Conservation (phyloP, 805 yeast genomes). For the Ogataea polymorpha region DNA sequence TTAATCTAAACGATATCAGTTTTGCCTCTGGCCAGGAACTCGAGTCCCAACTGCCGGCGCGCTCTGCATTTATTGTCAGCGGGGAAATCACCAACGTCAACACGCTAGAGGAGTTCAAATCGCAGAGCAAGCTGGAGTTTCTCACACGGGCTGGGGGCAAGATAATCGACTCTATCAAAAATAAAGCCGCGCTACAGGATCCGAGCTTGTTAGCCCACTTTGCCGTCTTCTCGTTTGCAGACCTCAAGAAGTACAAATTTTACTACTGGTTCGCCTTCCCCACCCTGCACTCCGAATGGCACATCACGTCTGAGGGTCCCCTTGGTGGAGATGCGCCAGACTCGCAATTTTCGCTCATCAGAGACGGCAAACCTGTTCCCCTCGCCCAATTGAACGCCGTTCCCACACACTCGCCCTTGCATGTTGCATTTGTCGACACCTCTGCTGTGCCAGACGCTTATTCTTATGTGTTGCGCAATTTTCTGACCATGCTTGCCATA, state of each 20-base stretch:
- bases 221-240: slow-evolving; percentile 69
- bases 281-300: slow-evolving; percentile 53
- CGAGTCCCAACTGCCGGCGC: slow-evolving; percentile 16
- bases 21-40: slow-evolving; percentile 24
- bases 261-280: slow-evolving; percentile 92
- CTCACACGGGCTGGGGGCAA: slow-evolving; percentile 38
- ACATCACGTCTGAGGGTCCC: slow-evolving; percentile 6
- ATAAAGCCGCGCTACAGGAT: slow-evolving; percentile 34
- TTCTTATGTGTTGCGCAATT: slow-evolving; percentile 25
- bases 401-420: slow-evolving; percentile 4
- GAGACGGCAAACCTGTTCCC: slow-evolving; percentile 6
- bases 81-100: slow-evolving; percentile 60
- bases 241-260: slow-evolving; percentile 82
- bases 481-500: slow-evolving; percentile 28
- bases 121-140: slow-evolving; percentile 57
- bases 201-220: slow-evolving; percentile 44
- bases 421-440: slow-evolving; percentile 26
- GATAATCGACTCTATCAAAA: slow-evolving; percentile 27
- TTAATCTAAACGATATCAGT: slow-evolving; percentile 32
- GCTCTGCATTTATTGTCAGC: slow-evolving; percentile 22
- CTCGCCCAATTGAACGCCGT: slow-evolving; percentile 7
- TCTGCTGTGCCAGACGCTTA: slow-evolving; percentile 17
- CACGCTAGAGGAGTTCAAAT: slow-evolving; percentile 82
- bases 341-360: slow-evolving; percentile 18
- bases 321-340: not conserved